Base-by-base conservation (phyloP, 1,284 basidiomycete species). In the Sporisorium reilianum region DNA sequence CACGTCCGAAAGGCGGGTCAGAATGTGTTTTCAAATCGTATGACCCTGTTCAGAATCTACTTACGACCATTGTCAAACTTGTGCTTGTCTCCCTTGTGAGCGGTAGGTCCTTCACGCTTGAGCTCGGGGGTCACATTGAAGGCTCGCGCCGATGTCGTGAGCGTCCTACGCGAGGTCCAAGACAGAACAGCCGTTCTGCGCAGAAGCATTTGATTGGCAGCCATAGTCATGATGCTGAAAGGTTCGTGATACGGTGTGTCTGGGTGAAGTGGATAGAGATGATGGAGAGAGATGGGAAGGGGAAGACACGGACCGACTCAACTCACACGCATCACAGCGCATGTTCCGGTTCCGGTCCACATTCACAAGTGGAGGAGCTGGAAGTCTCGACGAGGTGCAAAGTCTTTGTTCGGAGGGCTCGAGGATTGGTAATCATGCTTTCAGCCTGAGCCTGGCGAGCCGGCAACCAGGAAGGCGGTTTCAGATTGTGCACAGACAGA, bases 41-140 rank as follows among this genome's bases (percentile, higher is more conserved):
- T n/a, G n/a, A n/a, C n/a, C n/a, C n/a, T n/a, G n/a, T n/a, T n/a
- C n/a, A n/a, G n/a, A 1, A 5, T 8, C 32, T 48, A 72, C 69
- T 68, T 40, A 68, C 64, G 55, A 49, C 65, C 71, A 53, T 74
- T 46, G 32, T 75, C 73, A 41, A 75, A 75, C 40, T 59, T 63
- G 60, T 50, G 32, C 56, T 55, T 58, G 57, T 75, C 64, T 32
- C 52, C 45, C 41, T 70, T 70, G 38, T 11, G 52, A 16, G 64
- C 73, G 3, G 67, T 40, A 3, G 73, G 73, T 25, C 73, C 73
- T 45, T 75, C 57, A 14, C 73, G 64, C 45, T 67, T 75, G 36
- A 71, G 30, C 28, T 63, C 45, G 25, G 73, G 73, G 3, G 34
- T 36, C 16, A 9, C 32, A 23, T 68, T 64, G 60, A 55, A 52